Percentiles rank a stretch among this genome's conserved stretches.
Conservation (phyloP, 1,284 basidiomycete genomes). For the Marasmius sp. region DNA sequence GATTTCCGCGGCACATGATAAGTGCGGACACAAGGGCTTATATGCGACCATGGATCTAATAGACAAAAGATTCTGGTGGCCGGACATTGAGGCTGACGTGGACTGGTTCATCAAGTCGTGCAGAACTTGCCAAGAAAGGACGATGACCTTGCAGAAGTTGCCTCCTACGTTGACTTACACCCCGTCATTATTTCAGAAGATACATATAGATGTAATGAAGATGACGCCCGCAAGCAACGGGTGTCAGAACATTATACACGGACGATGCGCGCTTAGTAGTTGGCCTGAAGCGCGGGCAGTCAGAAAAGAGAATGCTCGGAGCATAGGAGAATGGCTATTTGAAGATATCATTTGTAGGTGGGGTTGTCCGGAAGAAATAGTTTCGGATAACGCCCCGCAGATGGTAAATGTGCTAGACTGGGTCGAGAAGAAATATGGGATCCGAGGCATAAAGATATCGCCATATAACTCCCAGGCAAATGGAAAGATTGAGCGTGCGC, state of each 20-base stretch:
- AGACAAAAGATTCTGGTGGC: conserved; percentile 17
- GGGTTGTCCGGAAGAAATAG: conserved; percentile 2
- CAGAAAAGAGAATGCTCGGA: background rate
- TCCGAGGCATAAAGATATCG: conserved; percentile 1
- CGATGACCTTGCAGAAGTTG: conserved; percentile 2
- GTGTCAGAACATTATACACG: background rate
- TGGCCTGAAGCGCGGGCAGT: conserved; percentile 4
- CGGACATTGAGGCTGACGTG: too few species aligned
- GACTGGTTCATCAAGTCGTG: too few species aligned
- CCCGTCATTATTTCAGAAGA: conserved; percentile 15
- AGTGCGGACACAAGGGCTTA: too few species aligned
- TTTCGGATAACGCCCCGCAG: background rate
- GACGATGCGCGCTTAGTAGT: too few species aligned
- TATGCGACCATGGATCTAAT: conserved; percentile 18
- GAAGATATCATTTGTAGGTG: too few species aligned
- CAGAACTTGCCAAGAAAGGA: conserved; percentile 13
- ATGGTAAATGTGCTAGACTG: background rate
- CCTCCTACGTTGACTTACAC: conserved; percentile 12
- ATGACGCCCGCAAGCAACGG: conserved; percentile 5
- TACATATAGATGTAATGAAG: conserved; percentile 9
- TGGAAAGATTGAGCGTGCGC: conserved; percentile 6
- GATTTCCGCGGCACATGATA: background rate
- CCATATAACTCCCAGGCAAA: conserved; percentile 4
- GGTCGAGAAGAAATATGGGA: conserved; percentile 5
- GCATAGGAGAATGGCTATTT: conserved; percentile 5